A percentile compares a stretch with the other conserved stretches of the same genome.
Conservation (phyloP, 805 yeast species). For the Candida easanensis region DNA sequence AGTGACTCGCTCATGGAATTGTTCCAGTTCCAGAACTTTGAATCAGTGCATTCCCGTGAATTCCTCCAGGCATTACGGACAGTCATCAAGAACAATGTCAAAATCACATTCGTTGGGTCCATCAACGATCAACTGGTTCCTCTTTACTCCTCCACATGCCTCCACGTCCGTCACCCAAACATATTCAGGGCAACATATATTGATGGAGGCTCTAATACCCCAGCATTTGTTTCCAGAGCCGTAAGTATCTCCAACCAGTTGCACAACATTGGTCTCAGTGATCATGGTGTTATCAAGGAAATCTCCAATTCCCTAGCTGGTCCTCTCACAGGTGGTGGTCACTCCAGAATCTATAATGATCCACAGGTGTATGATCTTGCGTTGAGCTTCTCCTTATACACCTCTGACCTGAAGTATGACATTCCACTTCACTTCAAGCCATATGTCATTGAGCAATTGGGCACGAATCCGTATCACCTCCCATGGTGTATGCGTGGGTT, state of each 20-base stretch:
- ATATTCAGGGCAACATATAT: constrained; percentile 85
- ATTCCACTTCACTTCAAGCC: constrained; percentile 34
- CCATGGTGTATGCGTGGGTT: constrained; percentile 94
- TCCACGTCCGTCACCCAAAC: constrained; percentile 85
- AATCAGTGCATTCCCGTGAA: constrained; percentile 67
- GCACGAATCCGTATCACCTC: constrained; percentile 76
- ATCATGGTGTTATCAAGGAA: constrained; percentile 84
- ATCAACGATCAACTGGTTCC: constrained; percentile 95
- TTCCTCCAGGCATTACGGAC: constrained; percentile 65
- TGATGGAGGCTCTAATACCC: constrained; percentile 77
- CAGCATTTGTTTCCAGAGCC: constrained; percentile 72
- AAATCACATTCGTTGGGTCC: constrained; percentile 80
- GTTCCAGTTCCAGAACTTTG: constrained; percentile 81
- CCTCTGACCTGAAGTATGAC: constrained; percentile 54
- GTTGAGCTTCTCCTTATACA: constrained; percentile 68
- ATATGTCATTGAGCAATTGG: constrained; percentile 63
- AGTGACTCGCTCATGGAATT: constrained; percentile 82
- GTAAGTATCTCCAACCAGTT: constrained; percentile 71
- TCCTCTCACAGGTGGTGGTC: constrained; percentile 93
- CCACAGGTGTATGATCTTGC: constrained; percentile 82
- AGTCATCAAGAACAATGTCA: constrained; percentile 67
- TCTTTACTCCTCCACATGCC: constrained; percentile 79
- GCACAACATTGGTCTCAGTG: constrained; percentile 74
- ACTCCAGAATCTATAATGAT: constrained; percentile 84
- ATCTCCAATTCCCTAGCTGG: constrained; percentile 81